Conservation (phyloP, 805 yeast species). For the Wickerhamomyces ciferrii region DNA sequence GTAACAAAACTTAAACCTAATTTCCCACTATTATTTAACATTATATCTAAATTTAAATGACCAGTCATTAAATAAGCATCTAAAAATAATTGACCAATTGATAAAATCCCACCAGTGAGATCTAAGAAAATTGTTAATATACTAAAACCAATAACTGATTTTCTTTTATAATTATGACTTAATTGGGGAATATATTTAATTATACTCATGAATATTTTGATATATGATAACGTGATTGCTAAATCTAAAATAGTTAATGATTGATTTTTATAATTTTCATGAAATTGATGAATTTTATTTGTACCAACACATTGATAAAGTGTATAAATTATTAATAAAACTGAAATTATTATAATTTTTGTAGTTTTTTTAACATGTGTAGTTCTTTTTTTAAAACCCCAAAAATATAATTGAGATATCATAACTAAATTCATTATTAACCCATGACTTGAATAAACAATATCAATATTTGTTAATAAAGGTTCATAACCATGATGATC, state of each 20-base stretch:
- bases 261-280: background rate
- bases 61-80: constrained; percentile 22
- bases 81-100: constrained; percentile 17
- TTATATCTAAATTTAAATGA: constrained; percentile 15
- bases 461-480: constrained; percentile 36
- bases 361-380: constrained; percentile 12
- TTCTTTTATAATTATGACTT: constrained; percentile 67
- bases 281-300: constrained; percentile 2
- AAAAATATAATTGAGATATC: constrained; percentile 30
- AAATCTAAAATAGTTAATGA: constrained; percentile 24
- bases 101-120: constrained; percentile 28
- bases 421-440: constrained; percentile 33
- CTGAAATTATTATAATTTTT: constrained; percentile 13
- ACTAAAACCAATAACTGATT: constrained; percentile 83
- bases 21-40: constrained; percentile 33
- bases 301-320: constrained; percentile 12
- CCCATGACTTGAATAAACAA: constrained; percentile 45
- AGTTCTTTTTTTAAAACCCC: constrained; percentile 22
- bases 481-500: constrained; percentile 31
- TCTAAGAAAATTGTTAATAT: constrained; percentile 44
- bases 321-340: background rate
- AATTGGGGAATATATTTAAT: constrained; percentile 76
- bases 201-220: constrained; percentile 43
- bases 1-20: constrained; percentile 34
- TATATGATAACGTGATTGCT: constrained; percentile 30